phyloP scores from a whole-genome alignment of 305 asterid genomes.

The Caryopteris hybrid region DNA sequence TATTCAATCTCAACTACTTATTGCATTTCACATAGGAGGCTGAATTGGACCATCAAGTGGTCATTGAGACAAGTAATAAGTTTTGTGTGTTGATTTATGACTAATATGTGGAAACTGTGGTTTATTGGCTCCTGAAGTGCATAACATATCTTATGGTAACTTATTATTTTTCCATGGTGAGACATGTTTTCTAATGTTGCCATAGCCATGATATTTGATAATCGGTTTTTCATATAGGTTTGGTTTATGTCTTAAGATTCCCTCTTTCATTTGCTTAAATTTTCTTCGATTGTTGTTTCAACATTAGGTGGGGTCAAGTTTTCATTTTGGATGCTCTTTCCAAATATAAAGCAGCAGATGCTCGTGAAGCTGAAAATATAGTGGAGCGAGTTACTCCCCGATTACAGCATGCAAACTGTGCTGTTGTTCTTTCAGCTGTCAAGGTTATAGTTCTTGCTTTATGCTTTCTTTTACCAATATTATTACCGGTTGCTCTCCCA shows the following conservation, averaged over 20 bases:
- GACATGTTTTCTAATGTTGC: background rate
- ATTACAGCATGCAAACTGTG: slow-evolving; percentile 98
- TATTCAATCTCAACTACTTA: background rate
- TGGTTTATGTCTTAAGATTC: slow-evolving; percentile 1
- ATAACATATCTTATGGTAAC: background rate
- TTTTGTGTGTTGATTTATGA: background rate
- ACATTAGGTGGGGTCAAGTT: slow-evolving; percentile 98
- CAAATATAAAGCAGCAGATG: slow-evolving; percentile 90
- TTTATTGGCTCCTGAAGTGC: background rate
- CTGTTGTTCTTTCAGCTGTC: slow-evolving; percentile 99
- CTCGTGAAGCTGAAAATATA: slow-evolving; percentile 99
- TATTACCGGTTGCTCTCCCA: background rate
- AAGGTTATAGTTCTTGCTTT: slow-evolving; percentile 47
- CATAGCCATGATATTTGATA: background rate
- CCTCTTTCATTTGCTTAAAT: slow-evolving; percentile 12
- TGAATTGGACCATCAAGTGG: background rate
- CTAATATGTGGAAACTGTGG: background rate
- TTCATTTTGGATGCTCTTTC: slow-evolving; percentile 99
- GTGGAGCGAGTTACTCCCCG: slow-evolving; percentile 99
- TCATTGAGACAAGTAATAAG: background rate
- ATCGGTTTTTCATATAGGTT: background rate
- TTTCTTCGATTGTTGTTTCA: slow-evolving; percentile 16
- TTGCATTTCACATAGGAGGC: slow-evolving; percentile 5
- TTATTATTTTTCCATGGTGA: background rate
- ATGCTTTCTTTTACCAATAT: slow-evolving; percentile 12